Conservation (phyloP, 352 stramenopile species). For the Phytopythium chamaehyphon region DNA sequence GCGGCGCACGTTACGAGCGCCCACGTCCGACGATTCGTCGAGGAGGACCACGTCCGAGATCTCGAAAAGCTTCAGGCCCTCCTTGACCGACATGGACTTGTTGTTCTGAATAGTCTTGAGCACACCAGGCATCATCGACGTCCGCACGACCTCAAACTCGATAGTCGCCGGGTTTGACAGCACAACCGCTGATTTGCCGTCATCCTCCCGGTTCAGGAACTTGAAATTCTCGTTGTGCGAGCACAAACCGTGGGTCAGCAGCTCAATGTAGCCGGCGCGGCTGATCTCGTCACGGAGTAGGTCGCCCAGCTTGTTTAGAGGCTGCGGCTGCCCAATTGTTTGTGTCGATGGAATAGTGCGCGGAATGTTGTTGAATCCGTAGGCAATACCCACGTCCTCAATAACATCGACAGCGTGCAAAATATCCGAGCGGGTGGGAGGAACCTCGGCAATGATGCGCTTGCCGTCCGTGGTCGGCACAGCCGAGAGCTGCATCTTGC, state of each 20-base stretch:
- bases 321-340: conserved; percentile 94
- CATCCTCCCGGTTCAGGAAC: conserved; percentile 84
- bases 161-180: conserved; percentile 98
- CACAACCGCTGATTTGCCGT: conserved; percentile 88
- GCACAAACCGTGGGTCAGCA: conserved; percentile 97
- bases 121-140: conserved; percentile 96
- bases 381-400: conserved; percentile 99
- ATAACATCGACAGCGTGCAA: conserved; percentile 99
- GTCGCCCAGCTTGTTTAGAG: conserved; percentile 98
- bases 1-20: conserved; percentile 94
- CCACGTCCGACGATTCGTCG: conserved; percentile 91
- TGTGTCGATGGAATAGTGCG: conserved; percentile 93
- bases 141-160: conserved; percentile 99
- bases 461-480: conserved; percentile 48
- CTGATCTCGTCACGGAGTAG: conserved; percentile 97
- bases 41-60: conserved; percentile 98
- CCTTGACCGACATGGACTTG: conserved; percentile 94
- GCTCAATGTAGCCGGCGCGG: conserved; percentile 96
- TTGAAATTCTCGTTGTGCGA: conserved; percentile 98
- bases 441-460: conserved; percentile 91
- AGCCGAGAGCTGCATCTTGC: conserved; percentile 98
- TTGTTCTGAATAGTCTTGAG: conserved; percentile 99
- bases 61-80: conserved; percentile 99
- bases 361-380: conserved; percentile 99
- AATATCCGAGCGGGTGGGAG: conserved; percentile 97